Base-by-base conservation (phyloP, 2,329 filamentous ascomycete genomes). In the Aspergillus aculeatinus region DNA sequence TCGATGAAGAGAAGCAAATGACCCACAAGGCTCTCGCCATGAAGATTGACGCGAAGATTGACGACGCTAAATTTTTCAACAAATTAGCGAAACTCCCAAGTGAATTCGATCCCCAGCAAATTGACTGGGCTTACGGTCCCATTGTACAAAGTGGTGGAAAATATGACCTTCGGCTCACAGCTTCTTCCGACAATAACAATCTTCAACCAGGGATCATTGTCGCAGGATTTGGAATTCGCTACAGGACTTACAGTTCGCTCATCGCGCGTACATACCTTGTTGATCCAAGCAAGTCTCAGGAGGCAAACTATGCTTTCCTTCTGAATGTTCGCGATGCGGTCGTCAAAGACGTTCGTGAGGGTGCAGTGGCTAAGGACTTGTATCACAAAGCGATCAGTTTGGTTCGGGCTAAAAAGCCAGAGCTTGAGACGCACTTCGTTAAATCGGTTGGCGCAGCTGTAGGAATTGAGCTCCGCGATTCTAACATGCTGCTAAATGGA, bases 1-100 rank as follows among this genome's bases (percentile, higher is more conserved):
- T 99, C 61, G 95, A 99, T 72, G 89, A 93, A 67, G 96, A 98
- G 76, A 97, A 96, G 82, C 96, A 96, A 74, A 92, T 98, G 73
- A 95, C 92, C 64, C 95, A 99, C 78, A 91, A 89, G 65, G 84
- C 85, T 2, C 84, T 99, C 7, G 88, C 91, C n/a, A 87, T 91
- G 70, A 95, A 93, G 77, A 89, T 99, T 33, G 88, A 94, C 67
- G 86, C 87, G 70, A 97, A 97, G 79, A 88, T 99, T 59, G 94
- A 98, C 69, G 92, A 99, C 68, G 82, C 86, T 55, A 96, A 96
- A 70, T 99, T 96, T 74, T 99, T 96, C 86, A 90, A 92, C 72
- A 90, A 74, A 84, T 89, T 79, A 81, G 91, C 66, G 60, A 96
- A 94, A 77, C 83, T 97, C 56, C 91, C 94, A 1, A 83, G 86